Percentiles rank a stretch among this genome's conserved stretches.
These are phyloP conservation scores for Scedosporium minutisporum DNA, from an alignment of 2,329 filamentous ascomycete species.

Conservation along the genomic window DNA sequence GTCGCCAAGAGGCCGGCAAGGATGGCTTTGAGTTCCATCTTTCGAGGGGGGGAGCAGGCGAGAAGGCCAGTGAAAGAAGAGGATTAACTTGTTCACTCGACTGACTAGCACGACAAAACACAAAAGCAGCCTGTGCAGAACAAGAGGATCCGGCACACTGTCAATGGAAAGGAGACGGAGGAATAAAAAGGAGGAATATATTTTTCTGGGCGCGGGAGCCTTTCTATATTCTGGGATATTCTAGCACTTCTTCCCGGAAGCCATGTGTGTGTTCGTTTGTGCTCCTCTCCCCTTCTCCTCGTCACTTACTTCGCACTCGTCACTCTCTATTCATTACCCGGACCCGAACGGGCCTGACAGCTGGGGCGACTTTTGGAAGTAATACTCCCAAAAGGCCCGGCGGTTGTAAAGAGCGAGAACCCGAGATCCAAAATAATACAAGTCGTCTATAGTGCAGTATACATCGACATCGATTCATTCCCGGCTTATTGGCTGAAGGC, in stretches of 20 bases:
- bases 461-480: not conserved
- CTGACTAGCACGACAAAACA: not conserved
- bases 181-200: not conserved
- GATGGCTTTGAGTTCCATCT: constrained; percentile 3
- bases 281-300: not conserved
- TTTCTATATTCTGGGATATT: not conserved
- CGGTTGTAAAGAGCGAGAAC: not conserved
- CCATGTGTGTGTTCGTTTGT: not conserved
- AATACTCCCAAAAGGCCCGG: not conserved
- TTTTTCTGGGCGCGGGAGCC: not conserved
- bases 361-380: not conserved
- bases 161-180: not conserved
- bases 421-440: not conserved
- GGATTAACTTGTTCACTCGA: not conserved
- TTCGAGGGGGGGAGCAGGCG: not conserved
- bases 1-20: constrained; percentile 5
- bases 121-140: not conserved
- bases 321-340: not conserved
- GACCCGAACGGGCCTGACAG: not conserved
- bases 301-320: not conserved
- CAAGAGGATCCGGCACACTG: not conserved
- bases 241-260: not conserved
- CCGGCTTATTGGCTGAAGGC: not conserved
- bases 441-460: not conserved
- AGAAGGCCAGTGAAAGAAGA: not conserved